Evolutionary conservation across 2,329 filamentous ascomycete genomes (phyloP), one percentile per base, ranked within the genome.

Genomic region (Neobulgaria alba): DNA sequence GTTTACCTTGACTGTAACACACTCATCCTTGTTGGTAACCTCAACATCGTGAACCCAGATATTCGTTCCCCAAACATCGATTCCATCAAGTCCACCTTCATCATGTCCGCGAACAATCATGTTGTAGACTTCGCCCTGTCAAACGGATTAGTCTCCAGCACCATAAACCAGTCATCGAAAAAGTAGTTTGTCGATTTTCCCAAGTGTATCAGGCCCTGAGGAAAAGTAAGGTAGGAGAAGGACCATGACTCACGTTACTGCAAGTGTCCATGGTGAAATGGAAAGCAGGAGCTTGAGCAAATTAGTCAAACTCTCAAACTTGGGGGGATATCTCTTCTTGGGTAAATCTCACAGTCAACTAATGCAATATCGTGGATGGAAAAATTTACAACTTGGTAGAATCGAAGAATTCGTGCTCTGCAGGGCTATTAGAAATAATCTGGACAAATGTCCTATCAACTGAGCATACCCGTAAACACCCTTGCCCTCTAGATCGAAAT

Each of bases 1-100:
- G 18, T 29, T 71, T 39, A 49, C 45, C 43, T 73, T 76, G 43
- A 75, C 68, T 2, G 72, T 76, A 1, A 77, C 70, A 54, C 72
- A 77, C 52, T 78, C 75, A 53, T 78, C 73, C 57, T 75, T 76
- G 65, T 78, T 79, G 18, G 74, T 76, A 4, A 78, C 73, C 62
- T 71, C 70, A 31, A 77, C 61, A 56, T 79, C 73, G 52, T 78
- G 73, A 40, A 77, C 61, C 68, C 69, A 74, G 42, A 76, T 67
- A 49, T 77, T 75, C 32, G 57, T 65, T 15, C 67, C 65, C 60
- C 65, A 73, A 2, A 77, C 63, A 53, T 77, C 70, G 41, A 77
- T 64, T 3, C 75, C 75, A 51, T 78, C 74, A 5, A 77, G 59
- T 33, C 69, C 70, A 33, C 71, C 72, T 43, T 59, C 56, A 39